Base-by-base conservation (phyloP, 352 stramenopile genomes). In the Pythium aristosporum region DNA sequence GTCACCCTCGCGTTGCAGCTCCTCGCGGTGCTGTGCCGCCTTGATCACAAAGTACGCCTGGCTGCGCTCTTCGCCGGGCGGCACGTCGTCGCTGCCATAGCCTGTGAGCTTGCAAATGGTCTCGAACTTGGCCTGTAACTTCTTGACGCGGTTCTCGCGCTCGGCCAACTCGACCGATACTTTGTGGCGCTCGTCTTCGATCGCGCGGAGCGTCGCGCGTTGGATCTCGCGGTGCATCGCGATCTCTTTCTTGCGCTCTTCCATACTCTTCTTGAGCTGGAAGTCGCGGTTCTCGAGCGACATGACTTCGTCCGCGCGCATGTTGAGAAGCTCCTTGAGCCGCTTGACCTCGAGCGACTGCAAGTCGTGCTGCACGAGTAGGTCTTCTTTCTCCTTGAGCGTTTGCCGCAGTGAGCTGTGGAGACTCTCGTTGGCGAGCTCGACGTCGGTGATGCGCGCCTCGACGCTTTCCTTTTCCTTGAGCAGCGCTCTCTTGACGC, bases 31-130 rank as follows among this genome's bases (percentile, higher is more conserved):
- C 69, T 99, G 95, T 1, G 96, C 96, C n/a, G 93, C 94, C 61
- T 94, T 81, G 69, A 99, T 99, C 11, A 99, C 82, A 72, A 97
- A 98, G 61, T 98, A 98, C 15, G 95, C 94, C 68, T 98, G 95
- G 42, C 87, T 98, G 37, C 87, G 80, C 57, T 91, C 82, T 65
- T 96, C 85, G 34, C 86, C 87, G 34, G 82, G 78, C 12, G 72
- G 25, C 25, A 30, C 75, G 63, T 89, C 87, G 34, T 89, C 82
- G 18, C 61, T 72, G 20, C 78, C 85, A 46, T 84, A 92, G 12
- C 73, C 80, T 53, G 80, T 82, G 61, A 86, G 86, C 55, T 90
- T 93, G 62, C 84, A 91, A 20, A 93, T 76, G 41, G 90, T 97
- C 70, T 98, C 89, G 68, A 97, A 98, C 65, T 98, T 98, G 42